Evolutionary conservation across 768 basidiomycete genomes (phyloP), one percentile per base, ranked within the genome.

Genomic region (Lyophyllum shimeji): DNA sequence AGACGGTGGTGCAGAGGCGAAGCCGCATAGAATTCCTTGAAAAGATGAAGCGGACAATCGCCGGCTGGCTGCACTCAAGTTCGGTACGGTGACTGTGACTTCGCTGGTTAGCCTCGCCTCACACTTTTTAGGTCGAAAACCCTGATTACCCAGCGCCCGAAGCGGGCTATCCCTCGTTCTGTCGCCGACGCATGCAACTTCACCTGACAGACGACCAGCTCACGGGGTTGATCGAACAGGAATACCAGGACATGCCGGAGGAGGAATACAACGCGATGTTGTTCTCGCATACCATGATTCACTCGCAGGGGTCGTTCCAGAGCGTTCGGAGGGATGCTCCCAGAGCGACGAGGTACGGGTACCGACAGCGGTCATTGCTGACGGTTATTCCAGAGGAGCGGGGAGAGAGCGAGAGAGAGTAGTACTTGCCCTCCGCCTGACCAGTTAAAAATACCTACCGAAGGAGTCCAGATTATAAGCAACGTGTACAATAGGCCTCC

Each of bases 361-460:
- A 42, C 17, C 25, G 50, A 25, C 49, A 47, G 18, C 11, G 34
- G 15, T 51, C 50, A 7, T 33, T 39, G 43, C 25, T 57, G 45
- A 20, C 31, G 15, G 33, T 43, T 8, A 57, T 57, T 51, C 50
- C 50, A 8, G 55, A 57, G 50, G 55, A 52, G 29, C n/a, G 42
- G 15, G 29, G 29, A 4, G 23, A 45, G 20, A 53, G 23, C 34
- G 33, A 51, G 39, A 8, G 13, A 24, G 37, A n/a, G 17, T 40
- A 40, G n/a, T 18, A 40, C 39, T 4, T n/a, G n/a, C 7, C 12
- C 6, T 29, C 29, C 4, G 9, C 9, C 29, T 29, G 9, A 5
- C 29, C 29, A 9, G 29, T 29, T 29, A 29, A 29, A 9, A 9
- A 29, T 29, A 29, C 9, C 5, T 29, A 9, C 4, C 4, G 29